Base-by-base conservation (phyloP, 2,329 filamentous ascomycete genomes). In the Trichoderma sp. region DNA sequence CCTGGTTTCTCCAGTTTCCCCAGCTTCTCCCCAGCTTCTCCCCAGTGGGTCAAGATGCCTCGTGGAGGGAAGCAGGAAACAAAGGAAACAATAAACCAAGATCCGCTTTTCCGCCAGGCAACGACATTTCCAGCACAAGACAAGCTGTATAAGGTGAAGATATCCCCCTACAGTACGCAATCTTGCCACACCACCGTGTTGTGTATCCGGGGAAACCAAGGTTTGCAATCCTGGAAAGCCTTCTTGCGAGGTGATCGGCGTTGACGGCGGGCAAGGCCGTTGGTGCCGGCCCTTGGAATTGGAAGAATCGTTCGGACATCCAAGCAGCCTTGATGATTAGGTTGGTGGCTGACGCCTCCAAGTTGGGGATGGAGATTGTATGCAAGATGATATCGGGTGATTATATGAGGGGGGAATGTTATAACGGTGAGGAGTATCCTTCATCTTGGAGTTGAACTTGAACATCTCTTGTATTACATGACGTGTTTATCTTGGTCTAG, bases 51-150 rank as follows among this genome's bases (percentile, higher is more conserved):
- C 61, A 48, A 57, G 27, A 45, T 45, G 50, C 52, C 52, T 65
- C 61, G 61, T 65, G 61, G 59, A 53, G 27, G 25, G 61, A 57
- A 25, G n/a, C 61, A 48, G 52, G 61, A 48, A 10, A 57, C 61
- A 37, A 56, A 48, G 50, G 29, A 17, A 32, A 48, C 34, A 56
- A 57, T 7, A 25, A 32, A 5, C 25, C 27, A 54, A 27, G 61
- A 57, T 65, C 61, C 52, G 61, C 61, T 65, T 65, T 65, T 65
- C 9, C 61, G 54, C 61, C 52, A 65, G 52, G 50, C 61, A 65
- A 27, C 61, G 61, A 57, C 25, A 65, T 65, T 57, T 34, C 37
- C 50, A 35, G 25, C 27, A n/a, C 25, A 27, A 32, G 19, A n/a
- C 3, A 34, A 32, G n/a, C 50, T 65, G 29, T 57, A 34, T 34